These are phyloP conservation scores for Aphanomyces astaci DNA, from an alignment of 352 stramenopile species.

Conservation along the genomic window DNA sequence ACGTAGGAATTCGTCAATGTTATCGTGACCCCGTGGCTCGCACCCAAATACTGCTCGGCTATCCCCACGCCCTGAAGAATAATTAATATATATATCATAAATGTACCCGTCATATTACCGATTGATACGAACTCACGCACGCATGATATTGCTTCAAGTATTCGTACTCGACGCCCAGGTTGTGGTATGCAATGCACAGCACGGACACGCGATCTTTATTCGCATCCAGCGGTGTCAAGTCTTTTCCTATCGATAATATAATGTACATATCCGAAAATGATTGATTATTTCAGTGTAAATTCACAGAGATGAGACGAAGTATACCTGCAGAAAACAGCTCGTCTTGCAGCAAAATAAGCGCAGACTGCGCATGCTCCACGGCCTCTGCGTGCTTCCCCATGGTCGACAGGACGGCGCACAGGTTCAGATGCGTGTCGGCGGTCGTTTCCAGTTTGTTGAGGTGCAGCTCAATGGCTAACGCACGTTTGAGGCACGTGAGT, in stretches of 20 bases:
- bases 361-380: constrained; percentile 81
- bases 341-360: constrained; percentile 84
- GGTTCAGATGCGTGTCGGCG: constrained; percentile 90
- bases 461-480: constrained; percentile 78
- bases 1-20: constrained; percentile 87
- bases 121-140: constrained; percentile 84
- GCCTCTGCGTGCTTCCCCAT: constrained; percentile 77
- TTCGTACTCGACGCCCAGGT: constrained; percentile 92
- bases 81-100: not conserved
- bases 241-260: constrained; percentile 20
- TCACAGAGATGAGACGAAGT: too few relatives aligned
- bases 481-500: constrained; percentile 87
- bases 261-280: not conserved
- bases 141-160: constrained; percentile 86
- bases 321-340: constrained; percentile 53
- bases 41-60: constrained; percentile 81
- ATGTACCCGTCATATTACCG: constrained; percentile 28
- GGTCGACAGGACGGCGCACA: constrained; percentile 88
- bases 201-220: constrained; percentile 77
- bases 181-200: constrained; percentile 92
- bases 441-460: constrained; percentile 68
- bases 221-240: not conserved
- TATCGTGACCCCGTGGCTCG: constrained; percentile 79
- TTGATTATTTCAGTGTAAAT: too few relatives aligned
- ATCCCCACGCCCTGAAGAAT: constrained; percentile 65